These are phyloP conservation scores for Colletotrichum scovillei DNA, from an alignment of 2,329 filamentous ascomycete genomes.

Conservation along the genomic window DNA sequence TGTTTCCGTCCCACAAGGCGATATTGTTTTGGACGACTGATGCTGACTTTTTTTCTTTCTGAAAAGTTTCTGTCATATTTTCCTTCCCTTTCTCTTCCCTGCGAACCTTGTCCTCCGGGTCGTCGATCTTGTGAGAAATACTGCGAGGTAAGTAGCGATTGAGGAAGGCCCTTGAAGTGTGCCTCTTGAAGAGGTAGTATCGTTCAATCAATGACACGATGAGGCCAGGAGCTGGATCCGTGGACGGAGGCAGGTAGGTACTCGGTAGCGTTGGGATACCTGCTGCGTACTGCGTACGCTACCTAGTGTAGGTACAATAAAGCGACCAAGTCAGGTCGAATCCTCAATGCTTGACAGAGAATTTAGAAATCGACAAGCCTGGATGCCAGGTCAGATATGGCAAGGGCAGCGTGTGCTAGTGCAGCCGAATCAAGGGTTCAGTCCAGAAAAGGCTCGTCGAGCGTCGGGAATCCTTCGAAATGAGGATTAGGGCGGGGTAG, in stretches of 20 bases:
- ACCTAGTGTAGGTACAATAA: background rate
- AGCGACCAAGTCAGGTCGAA: background rate
- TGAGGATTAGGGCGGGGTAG: constrained; percentile 28
- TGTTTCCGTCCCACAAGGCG: constrained; percentile 20
- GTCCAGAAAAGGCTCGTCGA: constrained; percentile 11
- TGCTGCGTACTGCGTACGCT: too few relatives aligned
- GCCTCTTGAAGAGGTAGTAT: background rate
- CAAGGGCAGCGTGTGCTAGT: constrained; percentile 3
- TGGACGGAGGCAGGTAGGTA: background rate
- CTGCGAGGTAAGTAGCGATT: constrained; percentile 9
- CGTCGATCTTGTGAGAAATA: background rate
- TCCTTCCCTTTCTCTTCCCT: background rate
- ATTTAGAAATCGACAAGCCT: background rate
- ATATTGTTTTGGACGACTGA: background rate
- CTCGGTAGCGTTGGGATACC: background rate
- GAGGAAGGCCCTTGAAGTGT: background rate
- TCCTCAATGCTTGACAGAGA: background rate
- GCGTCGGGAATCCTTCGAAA: constrained; percentile 13
- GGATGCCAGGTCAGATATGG: constrained; percentile 3
- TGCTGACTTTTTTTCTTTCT: constrained; percentile 4
- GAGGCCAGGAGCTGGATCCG: background rate
- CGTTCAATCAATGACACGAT: background rate
- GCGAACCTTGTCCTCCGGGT: background rate
- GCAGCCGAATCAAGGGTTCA: background rate
- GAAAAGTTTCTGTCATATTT: background rate